A percentile compares a stretch with the other conserved stretches of the same genome.
Conservation (phyloP, 306 rosid species). For the Bauhinia variegata region DNA sequence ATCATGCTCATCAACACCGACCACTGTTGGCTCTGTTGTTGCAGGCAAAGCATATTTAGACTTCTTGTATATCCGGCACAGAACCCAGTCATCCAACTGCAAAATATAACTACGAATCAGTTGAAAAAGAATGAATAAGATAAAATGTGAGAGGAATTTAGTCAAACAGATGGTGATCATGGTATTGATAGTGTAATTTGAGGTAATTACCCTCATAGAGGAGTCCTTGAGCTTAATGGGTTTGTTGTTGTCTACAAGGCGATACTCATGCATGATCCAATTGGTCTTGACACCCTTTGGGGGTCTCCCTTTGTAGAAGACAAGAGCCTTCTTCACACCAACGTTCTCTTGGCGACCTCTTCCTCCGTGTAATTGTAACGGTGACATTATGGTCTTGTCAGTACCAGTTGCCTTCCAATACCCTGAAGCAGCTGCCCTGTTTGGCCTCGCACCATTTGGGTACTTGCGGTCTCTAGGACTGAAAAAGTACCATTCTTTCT, state of each 20-base stretch:
- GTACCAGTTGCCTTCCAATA: conserved; percentile 75
- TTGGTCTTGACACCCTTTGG: conserved; percentile 66
- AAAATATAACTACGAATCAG: background rate
- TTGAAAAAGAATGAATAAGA: background rate
- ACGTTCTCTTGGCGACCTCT: conserved; percentile 37
- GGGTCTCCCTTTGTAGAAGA: conserved; percentile 63
- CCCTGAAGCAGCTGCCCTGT: conserved; percentile 76
- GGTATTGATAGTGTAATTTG: no score
- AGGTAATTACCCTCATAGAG: conserved; percentile 56
- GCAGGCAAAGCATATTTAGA: conserved; percentile 43
- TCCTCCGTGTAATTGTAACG: conserved; percentile 5
- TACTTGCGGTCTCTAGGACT: conserved; percentile 65
- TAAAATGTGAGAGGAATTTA: background rate
- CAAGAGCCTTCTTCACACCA: conserved; percentile 70
- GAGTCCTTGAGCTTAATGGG: conserved; percentile 52
- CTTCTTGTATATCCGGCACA: conserved; percentile 64
- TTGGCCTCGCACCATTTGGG: conserved; percentile 70
- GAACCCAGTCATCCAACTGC: conserved; percentile 69
- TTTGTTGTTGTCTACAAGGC: conserved; percentile 45
- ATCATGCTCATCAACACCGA: conserved; percentile 35
- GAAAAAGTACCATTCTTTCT: conserved; percentile 78
- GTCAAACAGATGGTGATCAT: background rate
- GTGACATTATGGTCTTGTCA: conserved; percentile 49
- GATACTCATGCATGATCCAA: conserved; percentile 78
- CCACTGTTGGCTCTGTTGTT: conserved; percentile 30